phyloP scores from a whole-genome alignment of 176 grass and related monocot genomes.

The Avena sativa region DNA sequence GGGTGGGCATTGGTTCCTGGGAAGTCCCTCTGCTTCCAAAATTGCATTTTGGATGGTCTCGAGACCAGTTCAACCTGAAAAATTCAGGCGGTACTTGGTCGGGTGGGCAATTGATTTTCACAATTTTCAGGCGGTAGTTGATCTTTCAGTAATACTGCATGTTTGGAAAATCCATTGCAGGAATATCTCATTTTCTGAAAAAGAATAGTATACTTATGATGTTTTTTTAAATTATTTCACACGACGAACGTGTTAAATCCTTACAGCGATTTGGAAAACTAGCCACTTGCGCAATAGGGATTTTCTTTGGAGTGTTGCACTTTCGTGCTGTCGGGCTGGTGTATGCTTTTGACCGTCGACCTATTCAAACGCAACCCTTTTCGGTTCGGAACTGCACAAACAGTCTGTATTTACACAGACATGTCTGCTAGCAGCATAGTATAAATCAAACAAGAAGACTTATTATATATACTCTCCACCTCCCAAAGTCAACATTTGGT shows the following conservation, averaged over 20 bases:
- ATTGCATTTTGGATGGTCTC: neutral
- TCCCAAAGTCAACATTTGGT: constrained; percentile 14
- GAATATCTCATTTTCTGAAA: too few relatives aligned
- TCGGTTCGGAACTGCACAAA: neutral
- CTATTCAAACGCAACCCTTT: neutral
- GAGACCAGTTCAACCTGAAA: neutral
- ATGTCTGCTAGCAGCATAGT: neutral
- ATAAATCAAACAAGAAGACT: neutral
- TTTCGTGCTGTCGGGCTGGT: neutral
- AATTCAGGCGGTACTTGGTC: too few relatives aligned
- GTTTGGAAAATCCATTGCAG: too few relatives aligned
- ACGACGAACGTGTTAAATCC: neutral
- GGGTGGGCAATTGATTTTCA: neutral
- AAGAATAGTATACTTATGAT: too few relatives aligned
- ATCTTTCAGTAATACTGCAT: too few relatives aligned
- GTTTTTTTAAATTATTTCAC: too few relatives aligned
- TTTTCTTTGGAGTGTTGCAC: constrained; percentile 7
- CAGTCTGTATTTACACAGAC: neutral
- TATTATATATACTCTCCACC: neutral
- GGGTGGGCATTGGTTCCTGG: neutral
- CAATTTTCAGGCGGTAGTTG: too few relatives aligned
- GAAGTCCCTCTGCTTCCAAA: neutral
- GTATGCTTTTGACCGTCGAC: constrained; percentile 12
- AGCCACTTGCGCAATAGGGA: neutral
- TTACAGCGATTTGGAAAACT: neutral